Percentiles rank a stretch among this genome's conserved stretches.
Evolutionary conservation across 2,329 filamentous ascomycete genomes (phyloP).

Genomic region (Helicocarpus griseus): DNA sequence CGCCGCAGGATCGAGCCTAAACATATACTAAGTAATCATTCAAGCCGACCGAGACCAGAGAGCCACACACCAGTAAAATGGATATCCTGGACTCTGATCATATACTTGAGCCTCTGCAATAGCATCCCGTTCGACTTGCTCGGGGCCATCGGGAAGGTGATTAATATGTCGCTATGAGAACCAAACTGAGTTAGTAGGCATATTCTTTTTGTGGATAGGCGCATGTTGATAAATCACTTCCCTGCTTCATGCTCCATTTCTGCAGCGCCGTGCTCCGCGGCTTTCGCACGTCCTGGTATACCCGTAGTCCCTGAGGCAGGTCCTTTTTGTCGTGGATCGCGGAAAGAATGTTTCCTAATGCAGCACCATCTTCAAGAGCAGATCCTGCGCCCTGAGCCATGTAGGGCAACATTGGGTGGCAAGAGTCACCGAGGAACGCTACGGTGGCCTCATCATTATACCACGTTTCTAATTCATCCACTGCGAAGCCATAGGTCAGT

Average conservation of each 20-base stretch:
- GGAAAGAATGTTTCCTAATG: constrained; percentile 50
- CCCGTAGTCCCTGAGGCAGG: constrained; percentile 33
- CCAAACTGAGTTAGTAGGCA: too few relatives aligned
- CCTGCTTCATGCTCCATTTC: too few relatives aligned
- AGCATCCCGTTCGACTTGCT: not conserved
- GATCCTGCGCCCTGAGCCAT: constrained; percentile 59
- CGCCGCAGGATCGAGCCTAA: too few relatives aligned
- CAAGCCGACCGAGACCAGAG: too few relatives aligned
- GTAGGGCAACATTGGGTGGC: constrained; percentile 56
- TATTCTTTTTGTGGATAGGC: too few relatives aligned
- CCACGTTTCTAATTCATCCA: too few relatives aligned
- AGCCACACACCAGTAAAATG: too few relatives aligned
- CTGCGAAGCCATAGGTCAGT: too few relatives aligned
- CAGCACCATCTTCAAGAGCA: constrained; percentile 58
- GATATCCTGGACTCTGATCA: too few relatives aligned
- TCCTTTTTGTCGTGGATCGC: constrained; percentile 36
- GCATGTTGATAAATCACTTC: constrained; percentile 19
- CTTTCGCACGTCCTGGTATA: constrained; percentile 40
- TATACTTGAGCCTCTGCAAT: too few relatives aligned
- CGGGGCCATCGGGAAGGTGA: constrained; percentile 28
- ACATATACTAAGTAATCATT: too few relatives aligned
- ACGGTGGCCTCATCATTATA: constrained; percentile 6
- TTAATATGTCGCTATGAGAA: constrained; percentile 33
- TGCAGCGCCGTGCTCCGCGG: too few relatives aligned
- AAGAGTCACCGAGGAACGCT: constrained; percentile 53